phyloP scores from a whole-genome alignment of 2,329 filamentous ascomycete species.

The Trematosphaeria pertusa region DNA sequence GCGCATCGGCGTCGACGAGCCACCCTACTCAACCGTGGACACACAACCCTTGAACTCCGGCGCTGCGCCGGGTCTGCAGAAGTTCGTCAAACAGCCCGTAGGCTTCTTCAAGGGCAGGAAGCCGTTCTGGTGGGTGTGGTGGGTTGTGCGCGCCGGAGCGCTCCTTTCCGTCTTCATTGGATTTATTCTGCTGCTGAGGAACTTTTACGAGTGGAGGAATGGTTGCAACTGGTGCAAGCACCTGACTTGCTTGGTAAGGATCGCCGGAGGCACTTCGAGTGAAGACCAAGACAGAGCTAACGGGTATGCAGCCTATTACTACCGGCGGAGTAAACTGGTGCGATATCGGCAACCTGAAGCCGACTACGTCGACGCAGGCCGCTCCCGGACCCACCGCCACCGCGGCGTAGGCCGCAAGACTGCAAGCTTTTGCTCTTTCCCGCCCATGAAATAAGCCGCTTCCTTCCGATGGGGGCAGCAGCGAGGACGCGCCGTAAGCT shows the following conservation, averaged over 20 bases:
- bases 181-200: slow-evolving; percentile 85
- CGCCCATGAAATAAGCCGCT: no score
- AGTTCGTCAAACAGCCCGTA: slow-evolving; percentile 58
- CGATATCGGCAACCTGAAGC: slow-evolving; percentile 36
- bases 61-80: slow-evolving; percentile 38
- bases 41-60: slow-evolving; percentile 25
- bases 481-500: no score
- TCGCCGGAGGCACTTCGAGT: slow-evolving; percentile 1
- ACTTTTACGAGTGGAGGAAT: slow-evolving; percentile 83
- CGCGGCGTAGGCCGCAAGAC: no score
- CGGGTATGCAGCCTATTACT: slow-evolving; percentile 17
- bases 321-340: slow-evolving; percentile 43
- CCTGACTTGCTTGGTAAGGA: slow-evolving; percentile 86
- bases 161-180: slow-evolving; percentile 81
- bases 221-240: slow-evolving; percentile 95
- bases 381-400: no score
- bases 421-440: no score
- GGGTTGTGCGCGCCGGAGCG: slow-evolving; percentile 80
- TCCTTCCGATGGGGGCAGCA: no score
- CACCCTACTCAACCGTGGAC: slow-evolving; percentile 73
- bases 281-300: slow-evolving; percentile 1
- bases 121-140: slow-evolving; percentile 97
- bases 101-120: slow-evolving; percentile 93
- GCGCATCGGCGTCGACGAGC: slow-evolving; percentile 72
- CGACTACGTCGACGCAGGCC: slow-evolving; percentile 12